Evolutionary conservation across 257 asterid species (phyloP).

Genomic region (Fraxinus anomala): DNA sequence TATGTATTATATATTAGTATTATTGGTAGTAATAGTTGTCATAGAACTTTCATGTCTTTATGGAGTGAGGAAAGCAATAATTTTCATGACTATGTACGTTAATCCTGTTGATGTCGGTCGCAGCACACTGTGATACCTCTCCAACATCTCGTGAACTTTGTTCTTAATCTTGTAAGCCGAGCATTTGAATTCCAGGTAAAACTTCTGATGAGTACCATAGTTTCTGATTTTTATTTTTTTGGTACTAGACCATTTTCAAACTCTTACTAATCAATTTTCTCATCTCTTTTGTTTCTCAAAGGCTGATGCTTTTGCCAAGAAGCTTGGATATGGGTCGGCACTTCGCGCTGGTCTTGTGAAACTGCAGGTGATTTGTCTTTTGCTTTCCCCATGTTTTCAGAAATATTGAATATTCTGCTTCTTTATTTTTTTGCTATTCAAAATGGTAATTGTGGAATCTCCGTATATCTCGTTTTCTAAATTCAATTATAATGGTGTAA

Average conservation of each 20-base stretch:
- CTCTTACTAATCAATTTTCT: constrained; percentile 13
- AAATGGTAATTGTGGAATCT: not conserved
- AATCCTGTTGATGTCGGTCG: constrained; percentile 30
- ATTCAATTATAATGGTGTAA: not conserved
- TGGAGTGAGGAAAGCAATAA: not conserved
- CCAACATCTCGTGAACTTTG: constrained; percentile 86
- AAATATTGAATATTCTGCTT: not conserved
- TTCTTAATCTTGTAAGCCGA: constrained; percentile 90
- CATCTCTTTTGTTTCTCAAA: constrained; percentile 30
- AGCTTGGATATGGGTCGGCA: constrained; percentile 75
- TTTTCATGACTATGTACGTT: not conserved
- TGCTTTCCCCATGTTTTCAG: constrained; percentile 10
- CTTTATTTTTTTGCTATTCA: not conserved
- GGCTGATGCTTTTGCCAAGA: constrained; percentile 98
- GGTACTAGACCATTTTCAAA: not conserved
- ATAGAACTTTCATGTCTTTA: not conserved
- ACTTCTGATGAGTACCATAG: constrained; percentile 8
- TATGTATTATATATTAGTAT: not conserved
- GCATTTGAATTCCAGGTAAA: constrained; percentile 96
- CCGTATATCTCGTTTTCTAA: not conserved
- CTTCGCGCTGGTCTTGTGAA: constrained; percentile 94
- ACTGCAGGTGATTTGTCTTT: constrained; percentile 64
- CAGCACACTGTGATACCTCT: constrained; percentile 98
- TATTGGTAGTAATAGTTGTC: not conserved
- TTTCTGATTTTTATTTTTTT: constrained; percentile 14